Percentiles rank a stretch among this genome's conserved stretches.
These are phyloP conservation scores for Euphorbia tirucalli DNA, from an alignment of 345 rosid species.

Conservation along the genomic window DNA sequence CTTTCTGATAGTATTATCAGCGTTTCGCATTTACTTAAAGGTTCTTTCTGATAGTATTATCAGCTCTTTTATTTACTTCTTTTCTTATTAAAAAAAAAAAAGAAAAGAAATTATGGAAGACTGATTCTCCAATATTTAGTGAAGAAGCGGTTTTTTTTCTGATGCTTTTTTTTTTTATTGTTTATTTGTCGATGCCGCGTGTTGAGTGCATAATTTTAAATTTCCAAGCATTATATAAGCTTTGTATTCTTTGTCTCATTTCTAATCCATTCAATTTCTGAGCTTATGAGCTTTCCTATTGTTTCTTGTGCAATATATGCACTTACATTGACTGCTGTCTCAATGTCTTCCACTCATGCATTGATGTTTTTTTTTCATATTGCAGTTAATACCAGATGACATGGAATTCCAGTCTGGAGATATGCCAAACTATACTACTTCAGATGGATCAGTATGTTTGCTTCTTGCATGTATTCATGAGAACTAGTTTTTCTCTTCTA, in stretches of 20 bases:
- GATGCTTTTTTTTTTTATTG: not conserved
- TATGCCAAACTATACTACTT: constrained; percentile 85
- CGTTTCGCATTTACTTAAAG: constrained; percentile 20
- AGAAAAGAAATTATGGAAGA: not conserved
- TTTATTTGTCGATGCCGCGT: not conserved
- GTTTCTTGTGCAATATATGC: not conserved
- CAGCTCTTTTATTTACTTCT: not conserved
- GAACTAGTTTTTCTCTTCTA: not conserved
- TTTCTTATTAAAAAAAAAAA: too few species aligned
- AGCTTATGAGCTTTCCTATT: not conserved
- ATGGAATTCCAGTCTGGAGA: constrained; percentile 97
- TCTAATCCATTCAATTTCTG: not conserved
- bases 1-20: not conserved
- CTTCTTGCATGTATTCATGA: not conserved
- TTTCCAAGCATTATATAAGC: not conserved
- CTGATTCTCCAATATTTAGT: too few species aligned
- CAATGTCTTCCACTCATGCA: not conserved
- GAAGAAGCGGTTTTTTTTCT: not conserved
- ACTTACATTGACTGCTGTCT: not conserved
- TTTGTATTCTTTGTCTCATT: not conserved
- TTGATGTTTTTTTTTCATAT: constrained; percentile 1
- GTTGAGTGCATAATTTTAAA: not conserved
- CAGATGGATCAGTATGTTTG: constrained; percentile 74
- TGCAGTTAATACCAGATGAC: constrained; percentile 88
- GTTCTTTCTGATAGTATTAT: not conserved